Evolutionary conservation across 805 yeast species (phyloP), one percentile per base, ranked within the genome.

Genomic region (Yarrowia bubula): DNA sequence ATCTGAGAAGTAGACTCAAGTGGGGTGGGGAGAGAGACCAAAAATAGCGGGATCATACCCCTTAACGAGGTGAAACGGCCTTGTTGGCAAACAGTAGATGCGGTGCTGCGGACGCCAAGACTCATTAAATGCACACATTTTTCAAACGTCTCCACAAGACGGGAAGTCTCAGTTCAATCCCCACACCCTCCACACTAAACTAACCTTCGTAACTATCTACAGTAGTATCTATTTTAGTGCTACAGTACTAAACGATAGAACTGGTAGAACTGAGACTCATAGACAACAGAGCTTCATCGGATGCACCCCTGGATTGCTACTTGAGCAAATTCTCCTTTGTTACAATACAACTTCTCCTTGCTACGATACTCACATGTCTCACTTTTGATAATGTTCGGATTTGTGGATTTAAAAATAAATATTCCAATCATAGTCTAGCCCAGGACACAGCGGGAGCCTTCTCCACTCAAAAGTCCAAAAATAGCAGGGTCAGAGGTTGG

Each of bases 91-190:
- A 22, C 28, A 3, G 28, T 22, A 5, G 28, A 22, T 22, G 38
- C 38, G 38, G 38, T 35, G 47, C 47, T 22, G 32, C 47, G 47
- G 35, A 44, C 35, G 50, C 50, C 50, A 14, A 42, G 46, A 42
- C 13, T 15, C 43, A 9, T 6, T 11, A 41, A 8, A 41, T 11
- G 6, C 22, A 41, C 10, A 41, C 22, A 15, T 15, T 10, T n/a
- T 15, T 41, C 10, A 15, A 5, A 22, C 32, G 15, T 22, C 28
- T 5, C 28, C 28, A 22, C 28, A 22, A 22, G 42, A 28, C n/a
- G n/a, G n/a, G 38, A 11, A 9, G 51, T 47, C 51, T 47, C 51
- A 47, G 51, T 47, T 47, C 51, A 15, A 47, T 18, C 51, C 51
- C 50, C 50, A 33, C 50, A 44, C 14, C 28, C 28, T 44, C 8